Evolutionary conservation across 1,284 basidiomycete genomes (phyloP), one percentile per base, ranked within the genome.

Genomic region (Pascua sp.): DNA sequence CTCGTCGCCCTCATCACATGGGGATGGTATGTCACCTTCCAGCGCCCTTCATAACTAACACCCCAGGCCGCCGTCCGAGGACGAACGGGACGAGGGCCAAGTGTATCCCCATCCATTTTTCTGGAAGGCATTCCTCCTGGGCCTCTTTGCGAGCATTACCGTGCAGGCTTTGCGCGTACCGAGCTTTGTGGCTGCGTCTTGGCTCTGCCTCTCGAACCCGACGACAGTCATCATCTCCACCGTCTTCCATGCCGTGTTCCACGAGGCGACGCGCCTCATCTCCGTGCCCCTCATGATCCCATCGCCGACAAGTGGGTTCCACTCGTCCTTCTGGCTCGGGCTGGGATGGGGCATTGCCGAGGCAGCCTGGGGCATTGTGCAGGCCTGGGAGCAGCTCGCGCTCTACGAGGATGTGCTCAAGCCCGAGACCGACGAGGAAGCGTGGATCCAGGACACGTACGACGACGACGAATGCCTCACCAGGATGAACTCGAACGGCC

Each of bases 281-380:
- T 69, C 72, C 2, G 53, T 77, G 7, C 68, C 72, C 1, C 57
- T 76, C 32, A 66, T 68, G 42, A 57, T 62, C n/a, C 69, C 73
- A 0, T 69, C 67, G 0, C 68, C 74, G 1, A 69, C 70, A 1
- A 71, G 71, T 1, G 74, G 74, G 39, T 77, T 77, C 50, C 75
- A 77, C 55, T 75, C 73, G 17, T 68, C 67, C 10, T 77, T 71
- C 57, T 74, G 72, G 55, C 71, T 77, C 43, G 76, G 73, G 3
- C 59, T 77, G n/a, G 76, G 76, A 0, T 77, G 73, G 74, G 75
- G 75, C 38, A 54, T 66, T 1, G 75, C 76, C 5, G 75, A 77
- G 63, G 67, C 67, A 0, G 59, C 68, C 1, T 77, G 74, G 73
- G 75, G 76, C 3, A 74, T 75, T 17, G 66, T 74, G 2, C 70